Evolutionary conservation across 2,329 filamentous ascomycete genomes (phyloP).

Genomic region (Epicoccum sorghinum): DNA sequence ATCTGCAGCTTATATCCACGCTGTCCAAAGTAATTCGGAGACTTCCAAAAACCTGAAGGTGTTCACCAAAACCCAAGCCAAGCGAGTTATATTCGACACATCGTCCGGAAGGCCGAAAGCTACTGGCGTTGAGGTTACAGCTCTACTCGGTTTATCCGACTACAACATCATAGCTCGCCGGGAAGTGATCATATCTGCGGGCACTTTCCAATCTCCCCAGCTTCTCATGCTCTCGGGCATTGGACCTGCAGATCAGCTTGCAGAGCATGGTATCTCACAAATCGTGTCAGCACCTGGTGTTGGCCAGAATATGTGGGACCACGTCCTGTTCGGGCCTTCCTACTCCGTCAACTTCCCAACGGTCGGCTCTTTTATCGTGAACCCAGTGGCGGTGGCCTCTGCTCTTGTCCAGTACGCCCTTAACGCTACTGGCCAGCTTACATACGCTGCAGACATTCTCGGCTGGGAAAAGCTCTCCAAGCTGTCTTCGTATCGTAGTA

Average conservation of each 20-base stretch:
- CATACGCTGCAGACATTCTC: conserved; percentile 29
- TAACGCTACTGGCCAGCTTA: conserved; percentile 23
- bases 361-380: neutral
- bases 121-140: conserved; percentile 21
- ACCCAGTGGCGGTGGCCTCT: conserved; percentile 15
- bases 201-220: conserved; percentile 53
- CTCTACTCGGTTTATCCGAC: conserved; percentile 1
- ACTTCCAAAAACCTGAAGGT: conserved; percentile 23
- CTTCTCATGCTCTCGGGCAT: conserved; percentile 48
- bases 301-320: conserved; percentile 34
- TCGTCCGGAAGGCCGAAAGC: conserved; percentile 8
- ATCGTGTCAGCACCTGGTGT: conserved; percentile 31
- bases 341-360: conserved; percentile 30
- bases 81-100: conserved; percentile 42
- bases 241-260: conserved; percentile 31
- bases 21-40: neutral
- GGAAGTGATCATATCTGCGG: conserved; percentile 54
- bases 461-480: conserved; percentile 33
- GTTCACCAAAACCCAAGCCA: conserved; percentile 42
- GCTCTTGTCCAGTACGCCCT: conserved; percentile 17
- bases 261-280: conserved; percentile 25
- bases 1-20: neutral
- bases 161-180: conserved; percentile 35
- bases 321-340: conserved; percentile 28
- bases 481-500: conserved; percentile 5